Percentiles rank a stretch among this genome's conserved stretches.
Conservation (phyloP, 2,329 filamentous ascomycete species). For the Fusarium oxysporum region DNA sequence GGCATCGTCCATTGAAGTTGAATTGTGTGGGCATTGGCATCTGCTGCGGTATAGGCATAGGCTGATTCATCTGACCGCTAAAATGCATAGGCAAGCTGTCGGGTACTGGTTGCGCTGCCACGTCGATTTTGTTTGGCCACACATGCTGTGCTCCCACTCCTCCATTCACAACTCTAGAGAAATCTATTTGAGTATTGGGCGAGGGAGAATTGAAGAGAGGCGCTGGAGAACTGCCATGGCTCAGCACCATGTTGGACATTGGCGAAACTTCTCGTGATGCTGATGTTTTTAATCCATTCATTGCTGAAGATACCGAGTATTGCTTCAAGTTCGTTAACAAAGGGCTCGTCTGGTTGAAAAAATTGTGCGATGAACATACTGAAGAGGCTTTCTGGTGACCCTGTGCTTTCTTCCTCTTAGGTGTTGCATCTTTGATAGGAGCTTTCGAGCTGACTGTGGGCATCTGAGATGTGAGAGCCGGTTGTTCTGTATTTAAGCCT, state of each 20-base stretch:
- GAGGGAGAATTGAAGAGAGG: constrained; percentile 62
- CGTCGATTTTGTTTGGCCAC: constrained; percentile 53
- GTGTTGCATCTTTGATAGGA: constrained; percentile 44
- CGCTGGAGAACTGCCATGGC: constrained; percentile 64
- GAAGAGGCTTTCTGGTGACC: constrained; percentile 50
- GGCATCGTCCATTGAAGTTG: constrained; percentile 51
- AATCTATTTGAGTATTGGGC: constrained; percentile 55
- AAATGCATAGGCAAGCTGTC: constrained; percentile 45
- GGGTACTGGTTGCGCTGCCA: constrained; percentile 38
- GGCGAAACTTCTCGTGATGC: constrained; percentile 67
- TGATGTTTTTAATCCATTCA: constrained; percentile 60
- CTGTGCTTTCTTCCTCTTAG: constrained; percentile 40
- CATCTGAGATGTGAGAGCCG: constrained; percentile 59
- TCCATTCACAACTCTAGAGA: constrained; percentile 49
- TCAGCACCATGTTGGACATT: constrained; percentile 62
- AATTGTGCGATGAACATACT: constrained; percentile 50
- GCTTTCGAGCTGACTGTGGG: constrained; percentile 53
- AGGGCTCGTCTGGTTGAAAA: background rate
- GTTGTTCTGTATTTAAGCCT: constrained; percentile 43
- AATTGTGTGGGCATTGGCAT: constrained; percentile 46
- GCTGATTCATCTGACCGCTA: constrained; percentile 43
- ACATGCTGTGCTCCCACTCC: constrained; percentile 41
- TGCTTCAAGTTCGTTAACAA: constrained; percentile 55
- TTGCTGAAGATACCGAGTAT: constrained; percentile 63
- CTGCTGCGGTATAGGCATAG: constrained; percentile 49